A percentile compares a stretch with the other conserved stretches of the same genome.
Evolutionary conservation across 495 filamentous ascomycete genomes (phyloP).

Genomic region (Darksidea phi): DNA sequence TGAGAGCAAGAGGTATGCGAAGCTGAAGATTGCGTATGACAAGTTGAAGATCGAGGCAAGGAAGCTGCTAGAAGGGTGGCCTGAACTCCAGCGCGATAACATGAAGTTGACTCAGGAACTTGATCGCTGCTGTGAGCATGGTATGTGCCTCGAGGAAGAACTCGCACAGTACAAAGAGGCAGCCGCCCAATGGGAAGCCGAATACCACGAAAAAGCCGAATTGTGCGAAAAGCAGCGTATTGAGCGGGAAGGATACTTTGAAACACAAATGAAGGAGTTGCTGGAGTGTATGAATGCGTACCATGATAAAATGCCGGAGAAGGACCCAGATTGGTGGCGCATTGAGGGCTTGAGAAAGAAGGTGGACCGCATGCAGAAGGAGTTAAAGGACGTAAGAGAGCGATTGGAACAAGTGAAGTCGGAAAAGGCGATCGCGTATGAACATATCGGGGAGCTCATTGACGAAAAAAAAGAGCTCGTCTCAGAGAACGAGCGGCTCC

Average conservation of each 20-base stretch:
- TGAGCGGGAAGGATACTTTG: neutral
- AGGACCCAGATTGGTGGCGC: conserved; percentile 1
- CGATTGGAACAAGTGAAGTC: no score
- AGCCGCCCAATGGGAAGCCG: neutral
- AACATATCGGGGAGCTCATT: neutral
- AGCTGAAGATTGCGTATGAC: no score
- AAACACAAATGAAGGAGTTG: neutral
- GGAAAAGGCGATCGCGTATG: neutral
- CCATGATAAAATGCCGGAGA: neutral
- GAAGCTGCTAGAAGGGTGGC: no score
- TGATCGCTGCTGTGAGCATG: no score
- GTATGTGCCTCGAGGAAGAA: no score
- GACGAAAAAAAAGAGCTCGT: neutral
- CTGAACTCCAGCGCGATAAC: no score
- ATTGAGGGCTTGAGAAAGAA: neutral
- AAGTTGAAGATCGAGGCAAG: no score
- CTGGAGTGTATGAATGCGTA: neutral
- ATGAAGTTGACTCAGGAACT: no score
- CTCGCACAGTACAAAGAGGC: no score
- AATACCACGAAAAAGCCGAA: neutral
- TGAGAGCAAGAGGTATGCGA: no score
- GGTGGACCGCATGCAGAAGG: neutral
- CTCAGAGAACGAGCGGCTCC: no score
- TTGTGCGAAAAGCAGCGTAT: no score
- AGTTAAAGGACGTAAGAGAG: neutral